Evolutionary conservation across 1,139 yeast genomes (phyloP), one percentile per base, ranked within the genome.

Genomic region (Protomyces lactucae-debilis): DNA sequence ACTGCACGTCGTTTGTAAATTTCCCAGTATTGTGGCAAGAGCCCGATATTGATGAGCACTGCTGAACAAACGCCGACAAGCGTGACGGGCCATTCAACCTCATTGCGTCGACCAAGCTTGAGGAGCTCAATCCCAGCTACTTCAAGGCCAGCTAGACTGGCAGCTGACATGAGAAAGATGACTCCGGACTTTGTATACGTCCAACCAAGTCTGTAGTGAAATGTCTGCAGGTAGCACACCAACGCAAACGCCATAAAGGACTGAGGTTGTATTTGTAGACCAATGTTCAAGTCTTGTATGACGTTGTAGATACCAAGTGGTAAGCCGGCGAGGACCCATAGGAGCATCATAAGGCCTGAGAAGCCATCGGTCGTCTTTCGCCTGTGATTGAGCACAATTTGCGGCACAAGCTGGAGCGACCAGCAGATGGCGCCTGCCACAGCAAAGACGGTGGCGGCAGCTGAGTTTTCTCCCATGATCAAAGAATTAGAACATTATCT

Each of bases 391-490:
- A 84, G 78, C 63, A 84, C 78, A 61, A 91, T 85, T 74, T 91
- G 98, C 1, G 98, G 97, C 1, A 89, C 80, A 69, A 91, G 78
- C 75, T 92, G 97, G 68, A 91, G 77, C 74, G 97, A 91, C 97
- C 97, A 92, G 67, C 88, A 80, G 3, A 91, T 83, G 0, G 97
- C 91, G 16, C 96, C 97, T 1, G 87, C 80, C 8, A 96, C 89
- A n/a, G 89, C 97, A 67, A 90, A 79, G 8, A 88, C 91, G 61
- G 88, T 89, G 32, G 88, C 84, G 1, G 89, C 89, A 14, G 70
- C 67, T 12, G 51, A 8, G 23, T 54, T 57, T 4, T 51, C 21
- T 37, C 35, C 21, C 56, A 53, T 53, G 43, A 28, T 28, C 8
- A 6, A 25, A 5, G 28, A 25, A 3, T 6, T 28, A 28, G 8